Base-by-base conservation (phyloP, 225 moss, liverwort and hornwort species). In the Rhytidiadelphus loreus region DNA sequence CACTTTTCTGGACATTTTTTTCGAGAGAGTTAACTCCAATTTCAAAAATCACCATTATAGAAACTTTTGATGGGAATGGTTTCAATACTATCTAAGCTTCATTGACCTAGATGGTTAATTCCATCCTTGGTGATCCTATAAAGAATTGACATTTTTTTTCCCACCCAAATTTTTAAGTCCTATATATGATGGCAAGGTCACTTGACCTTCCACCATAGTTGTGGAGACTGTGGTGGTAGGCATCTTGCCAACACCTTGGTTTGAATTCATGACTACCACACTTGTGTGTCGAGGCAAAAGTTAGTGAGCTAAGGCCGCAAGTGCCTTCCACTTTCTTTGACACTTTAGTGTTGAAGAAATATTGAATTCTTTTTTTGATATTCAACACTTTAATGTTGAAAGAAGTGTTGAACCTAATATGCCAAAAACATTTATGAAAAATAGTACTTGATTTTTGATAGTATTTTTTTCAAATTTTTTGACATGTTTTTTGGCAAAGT, bases 11-110 rank as follows among this genome's bases (percentile, higher is more conserved):
- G 6, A 44, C 9, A 44, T 2, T 72, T 72, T 29, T 1, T 29
- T 72, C 29, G 6, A 46, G 6, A 72, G 6, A 3, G 1, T 44
- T 44, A 29, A 44, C 1, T 28, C 3, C 1, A 0, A 0, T 72
- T 0, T 44, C 0, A 41, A 70, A 70, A 4, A 25, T 0, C 26
- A 3, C 0, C 0, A 1, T 41, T 0, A 41, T 14, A 41, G 16
- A 43, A 26, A 41, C 1, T 3, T 41, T 15, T 43, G 9, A 15
- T 71, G 16, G 3, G 0, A 71, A 43, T 71, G 43, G 26, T 39
- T 71, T 9, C 1, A 43, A 12, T 2, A 68, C 9, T 43, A 43
- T 71, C 9, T 28, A 43, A 43, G 26, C 26, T 16, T 71, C 9
- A 41, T 41, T 0, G 2, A 14, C 2, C 2, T 41, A 25, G 15